These are phyloP conservation scores for Adansonia digitata DNA, from an alignment of 345 rosid genomes.

Conservation along the genomic window DNA sequence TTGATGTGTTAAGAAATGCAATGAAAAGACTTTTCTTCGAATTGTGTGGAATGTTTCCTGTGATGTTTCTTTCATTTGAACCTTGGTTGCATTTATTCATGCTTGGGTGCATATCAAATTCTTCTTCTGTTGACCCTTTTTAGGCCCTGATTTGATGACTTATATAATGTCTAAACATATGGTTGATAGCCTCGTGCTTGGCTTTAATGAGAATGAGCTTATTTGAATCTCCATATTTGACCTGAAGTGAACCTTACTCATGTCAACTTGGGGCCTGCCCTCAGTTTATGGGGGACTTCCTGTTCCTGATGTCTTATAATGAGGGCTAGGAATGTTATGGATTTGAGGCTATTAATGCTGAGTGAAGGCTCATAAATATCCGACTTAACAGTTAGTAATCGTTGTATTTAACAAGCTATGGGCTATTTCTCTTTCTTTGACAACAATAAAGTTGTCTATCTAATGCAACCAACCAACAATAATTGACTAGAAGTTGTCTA, in stretches of 20 bases:
- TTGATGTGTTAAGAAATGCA: conserved; percentile 2
- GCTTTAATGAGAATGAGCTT: conserved; percentile 1
- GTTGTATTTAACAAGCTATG: not conserved
- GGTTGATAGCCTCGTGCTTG: not conserved
- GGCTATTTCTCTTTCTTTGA: not conserved
- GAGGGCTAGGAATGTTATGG: not conserved
- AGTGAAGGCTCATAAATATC: not conserved
- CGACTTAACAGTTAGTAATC: not conserved
- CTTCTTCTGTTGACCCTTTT: not conserved
- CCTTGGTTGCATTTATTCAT: not conserved
- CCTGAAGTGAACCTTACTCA: not conserved
- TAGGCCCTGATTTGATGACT: not conserved
- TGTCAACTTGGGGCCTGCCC: not conserved
- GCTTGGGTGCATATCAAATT: not conserved
- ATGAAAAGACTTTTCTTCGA: not conserved
- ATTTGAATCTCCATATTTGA: not conserved
- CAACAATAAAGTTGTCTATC: not conserved
- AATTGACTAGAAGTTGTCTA: not conserved
- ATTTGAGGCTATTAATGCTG: not conserved
- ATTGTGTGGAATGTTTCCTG: not conserved
- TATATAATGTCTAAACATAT: not conserved
- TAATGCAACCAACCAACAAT: not conserved
- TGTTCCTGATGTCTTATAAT: not conserved
- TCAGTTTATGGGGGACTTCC: not conserved
- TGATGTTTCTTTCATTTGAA: not conserved